A percentile compares a stretch with the other conserved stretches of the same genome.
Conservation (phyloP, 164 flowering plant genomes). For the Vitis cinerea region DNA sequence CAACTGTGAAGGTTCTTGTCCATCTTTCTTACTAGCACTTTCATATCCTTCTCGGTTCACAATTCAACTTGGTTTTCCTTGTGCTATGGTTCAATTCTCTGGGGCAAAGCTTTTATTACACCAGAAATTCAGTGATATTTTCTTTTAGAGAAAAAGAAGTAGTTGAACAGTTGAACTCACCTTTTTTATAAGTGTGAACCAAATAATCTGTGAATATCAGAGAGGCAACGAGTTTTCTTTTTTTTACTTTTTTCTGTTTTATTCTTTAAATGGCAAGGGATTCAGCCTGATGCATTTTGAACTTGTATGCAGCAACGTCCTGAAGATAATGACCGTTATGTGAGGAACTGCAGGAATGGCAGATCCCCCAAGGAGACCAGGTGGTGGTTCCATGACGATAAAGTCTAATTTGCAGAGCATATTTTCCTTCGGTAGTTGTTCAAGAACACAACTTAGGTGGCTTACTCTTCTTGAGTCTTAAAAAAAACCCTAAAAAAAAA, state of each 20-base stretch:
- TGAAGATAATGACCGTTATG: slow-evolving; percentile 57
- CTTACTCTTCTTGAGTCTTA: not conserved
- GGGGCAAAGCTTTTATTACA: not conserved
- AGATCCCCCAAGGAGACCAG: slow-evolving; percentile 66
- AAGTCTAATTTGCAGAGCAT: slow-evolving; percentile 34
- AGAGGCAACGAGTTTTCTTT: not conserved
- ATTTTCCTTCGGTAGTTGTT: not conserved
- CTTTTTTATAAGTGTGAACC: not conserved
- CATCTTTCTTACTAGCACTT: not conserved
- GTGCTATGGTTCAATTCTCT: not conserved
- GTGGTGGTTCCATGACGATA: slow-evolving; percentile 75
- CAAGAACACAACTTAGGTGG: slow-evolving; percentile 14
- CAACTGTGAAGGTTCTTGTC: slow-evolving; percentile 65
- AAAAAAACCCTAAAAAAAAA: slow-evolving; percentile 2
- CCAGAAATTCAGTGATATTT: too few relatives aligned
- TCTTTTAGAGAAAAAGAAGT: too few relatives aligned
- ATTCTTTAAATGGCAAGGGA: too few relatives aligned
- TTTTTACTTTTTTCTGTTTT: not conserved
- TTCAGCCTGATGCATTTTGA: slow-evolving; percentile 2
- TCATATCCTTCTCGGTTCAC: not conserved
- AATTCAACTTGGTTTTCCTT: too few relatives aligned
- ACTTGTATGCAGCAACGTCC: slow-evolving; percentile 52
- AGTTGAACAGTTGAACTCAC: too few relatives aligned
- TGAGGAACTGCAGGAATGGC: slow-evolving; percentile 60
- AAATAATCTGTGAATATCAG: not conserved